A percentile compares a stretch with the other conserved stretches of the same genome.
Evolutionary conservation across 768 basidiomycete species (phyloP).

Genomic region (Boletus rubroflammeus): DNA sequence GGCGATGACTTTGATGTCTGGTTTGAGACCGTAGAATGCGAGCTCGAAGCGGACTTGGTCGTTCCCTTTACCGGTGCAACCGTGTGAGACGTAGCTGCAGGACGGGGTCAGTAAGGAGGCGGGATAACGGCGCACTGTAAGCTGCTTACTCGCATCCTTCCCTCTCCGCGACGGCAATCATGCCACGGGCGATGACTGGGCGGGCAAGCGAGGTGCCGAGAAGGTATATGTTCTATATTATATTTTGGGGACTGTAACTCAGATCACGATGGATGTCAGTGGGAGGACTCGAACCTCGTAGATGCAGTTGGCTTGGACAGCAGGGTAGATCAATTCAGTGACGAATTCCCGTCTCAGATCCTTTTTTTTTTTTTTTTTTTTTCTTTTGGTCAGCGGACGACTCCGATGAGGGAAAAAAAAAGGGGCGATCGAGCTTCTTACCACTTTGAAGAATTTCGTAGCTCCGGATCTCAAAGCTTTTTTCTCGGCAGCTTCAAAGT

Average conservation of each 20-base stretch:
- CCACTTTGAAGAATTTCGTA: constrained; percentile 93
- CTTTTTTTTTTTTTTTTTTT: constrained; percentile 43
- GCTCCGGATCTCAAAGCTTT: constrained; percentile 92
- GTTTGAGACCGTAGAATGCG: constrained; percentile 97
- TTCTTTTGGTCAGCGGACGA: background rate
- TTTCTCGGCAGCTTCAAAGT: constrained; percentile 85
- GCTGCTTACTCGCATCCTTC: constrained; percentile 91
- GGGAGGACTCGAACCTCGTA: constrained; percentile 67
- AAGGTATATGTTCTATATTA: constrained; percentile 86
- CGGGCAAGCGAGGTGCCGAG: constrained; percentile 97
- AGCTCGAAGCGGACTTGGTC: constrained; percentile 99
- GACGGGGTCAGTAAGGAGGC: background rate
- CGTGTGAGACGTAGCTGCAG: constrained; percentile 88
- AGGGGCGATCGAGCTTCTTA: constrained; percentile 34
- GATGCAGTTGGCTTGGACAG: constrained; percentile 97
- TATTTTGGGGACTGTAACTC: background rate
- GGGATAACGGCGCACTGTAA: background rate
- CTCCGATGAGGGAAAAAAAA: too few relatives aligned
- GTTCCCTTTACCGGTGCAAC: constrained; percentile 99
- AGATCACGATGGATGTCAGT: background rate
- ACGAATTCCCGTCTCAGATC: constrained; percentile 95
- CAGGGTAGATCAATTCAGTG: constrained; percentile 95
- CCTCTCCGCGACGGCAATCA: constrained; percentile 88
- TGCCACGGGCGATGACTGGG: constrained; percentile 97
- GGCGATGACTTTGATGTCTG: constrained; percentile 97